Conservation (phyloP, 2,329 filamentous ascomycete species). For the Elsinoe fawcettii region DNA sequence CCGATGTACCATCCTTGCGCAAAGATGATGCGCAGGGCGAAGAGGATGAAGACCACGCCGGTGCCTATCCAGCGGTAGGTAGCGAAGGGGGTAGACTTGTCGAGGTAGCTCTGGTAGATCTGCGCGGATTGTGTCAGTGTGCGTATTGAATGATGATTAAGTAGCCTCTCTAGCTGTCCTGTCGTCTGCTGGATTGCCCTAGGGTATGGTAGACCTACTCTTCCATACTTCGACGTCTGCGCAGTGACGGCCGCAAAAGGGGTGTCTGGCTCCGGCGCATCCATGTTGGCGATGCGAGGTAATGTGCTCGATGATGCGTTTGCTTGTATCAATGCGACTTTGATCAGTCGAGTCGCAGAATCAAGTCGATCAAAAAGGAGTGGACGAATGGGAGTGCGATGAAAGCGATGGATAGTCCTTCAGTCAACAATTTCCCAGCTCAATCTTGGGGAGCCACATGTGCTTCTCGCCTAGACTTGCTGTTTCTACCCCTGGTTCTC, state of each 20-base stretch:
- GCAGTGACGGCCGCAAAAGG: slow-evolving; percentile 84
- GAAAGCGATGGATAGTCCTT: neutral
- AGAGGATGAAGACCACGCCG: slow-evolving; percentile 64
- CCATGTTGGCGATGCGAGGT: slow-evolving; percentile 50
- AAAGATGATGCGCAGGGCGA: slow-evolving; percentile 81
- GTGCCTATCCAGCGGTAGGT: slow-evolving; percentile 87
- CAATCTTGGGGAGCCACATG: slow-evolving; percentile 14
- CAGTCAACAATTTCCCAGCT: slow-evolving; percentile 12
- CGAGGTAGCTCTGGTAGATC: slow-evolving; percentile 91
- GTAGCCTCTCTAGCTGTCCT: neutral
- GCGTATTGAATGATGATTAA: neutral
- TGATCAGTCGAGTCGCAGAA: neutral
- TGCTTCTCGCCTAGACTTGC: slow-evolving; percentile 6
- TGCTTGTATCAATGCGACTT: neutral
- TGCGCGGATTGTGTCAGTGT: slow-evolving; percentile 33
- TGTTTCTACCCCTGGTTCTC: neutral
- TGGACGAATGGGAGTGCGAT: neutral
- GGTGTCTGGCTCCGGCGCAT: slow-evolving; percentile 80
- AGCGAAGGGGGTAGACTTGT: slow-evolving; percentile 84
- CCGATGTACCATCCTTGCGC: slow-evolving; percentile 99
- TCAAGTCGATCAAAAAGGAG: neutral
- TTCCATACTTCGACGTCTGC: slow-evolving; percentile 68
- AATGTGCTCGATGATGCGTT: neutral
- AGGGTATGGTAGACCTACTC: slow-evolving; percentile 44
- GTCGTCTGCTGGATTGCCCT: neutral